Percentiles rank a stretch among this genome's conserved stretches.
These are phyloP conservation scores for Thielaviopsis euricoi DNA, from an alignment of 2,329 filamentous ascomycete species.

Conservation along the genomic window DNA sequence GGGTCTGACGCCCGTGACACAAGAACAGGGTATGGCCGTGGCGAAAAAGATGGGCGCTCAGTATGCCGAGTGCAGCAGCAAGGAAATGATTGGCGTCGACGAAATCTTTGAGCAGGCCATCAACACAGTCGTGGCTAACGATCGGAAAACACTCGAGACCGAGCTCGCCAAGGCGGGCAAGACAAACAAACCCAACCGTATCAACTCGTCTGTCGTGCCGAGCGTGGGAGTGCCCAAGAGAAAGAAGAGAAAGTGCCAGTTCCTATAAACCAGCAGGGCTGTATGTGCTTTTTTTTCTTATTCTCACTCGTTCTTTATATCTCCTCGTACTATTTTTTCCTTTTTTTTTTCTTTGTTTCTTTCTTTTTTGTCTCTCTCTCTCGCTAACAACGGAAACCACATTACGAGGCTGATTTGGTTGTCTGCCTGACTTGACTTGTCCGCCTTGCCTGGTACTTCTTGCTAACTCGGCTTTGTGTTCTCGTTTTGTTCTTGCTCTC, in stretches of 20 bases:
- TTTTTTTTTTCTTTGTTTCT: slow-evolving; percentile 11
- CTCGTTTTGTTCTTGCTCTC: slow-evolving; percentile 15
- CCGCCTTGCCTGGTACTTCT: not conserved
- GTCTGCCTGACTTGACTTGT: not conserved
- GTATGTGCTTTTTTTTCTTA: not conserved
- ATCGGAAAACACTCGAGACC: slow-evolving; percentile 45
- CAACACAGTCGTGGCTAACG: slow-evolving; percentile 72
- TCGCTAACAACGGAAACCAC: not conserved
- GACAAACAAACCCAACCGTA: slow-evolving; percentile 14
- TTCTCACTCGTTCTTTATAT: no score
- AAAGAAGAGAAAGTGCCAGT: slow-evolving; percentile 52
- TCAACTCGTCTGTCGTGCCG: slow-evolving; percentile 8
- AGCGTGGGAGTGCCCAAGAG: slow-evolving; percentile 42
- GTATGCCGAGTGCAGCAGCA: slow-evolving; percentile 98
- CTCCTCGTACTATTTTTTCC: slow-evolving; percentile 13
- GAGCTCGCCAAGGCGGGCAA: slow-evolving; percentile 24
- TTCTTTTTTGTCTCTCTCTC: slow-evolving; percentile 5
- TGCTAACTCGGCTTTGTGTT: not conserved
- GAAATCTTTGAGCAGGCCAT: slow-evolving; percentile 92
- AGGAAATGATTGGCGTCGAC: slow-evolving; percentile 90
- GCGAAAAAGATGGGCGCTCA: slow-evolving; percentile 85
- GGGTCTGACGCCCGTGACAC: slow-evolving; percentile 84
- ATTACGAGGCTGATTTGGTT: not conserved
- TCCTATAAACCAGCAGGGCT: slow-evolving; percentile 38
- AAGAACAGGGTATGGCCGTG: slow-evolving; percentile 74